Percentiles rank a stretch among this genome's conserved stretches.
phyloP scores from a whole-genome alignment of 106 monocot species.

The Dendrobium nobile region DNA sequence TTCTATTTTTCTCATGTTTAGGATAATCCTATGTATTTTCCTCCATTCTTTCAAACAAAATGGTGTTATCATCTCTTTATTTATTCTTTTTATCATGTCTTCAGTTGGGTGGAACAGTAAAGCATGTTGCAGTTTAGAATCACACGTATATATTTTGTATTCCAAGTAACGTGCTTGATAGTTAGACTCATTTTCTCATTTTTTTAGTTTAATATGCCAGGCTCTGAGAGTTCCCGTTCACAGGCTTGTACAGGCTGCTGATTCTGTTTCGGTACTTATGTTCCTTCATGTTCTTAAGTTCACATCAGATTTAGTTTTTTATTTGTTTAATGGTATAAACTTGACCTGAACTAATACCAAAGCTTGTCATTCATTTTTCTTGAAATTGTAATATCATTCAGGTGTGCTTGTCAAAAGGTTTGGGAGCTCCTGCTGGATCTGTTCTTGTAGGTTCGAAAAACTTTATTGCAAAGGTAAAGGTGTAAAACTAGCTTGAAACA shows the following conservation, averaged over 20 bases:
- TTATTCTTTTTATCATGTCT: too few relatives aligned
- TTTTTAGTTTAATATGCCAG: constrained; percentile 22
- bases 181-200: background rate
- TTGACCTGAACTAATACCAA: background rate
- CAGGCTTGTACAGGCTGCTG: constrained; percentile 83
- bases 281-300: background rate
- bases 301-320: background rate
- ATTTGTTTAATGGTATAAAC: background rate
- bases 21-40: background rate
- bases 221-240: constrained; percentile 83
- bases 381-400: constrained; percentile 15
- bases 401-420: constrained; percentile 94
- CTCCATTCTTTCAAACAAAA: too few relatives aligned
- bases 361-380: background rate
- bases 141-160: background rate
- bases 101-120: too few relatives aligned
- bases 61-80: too few relatives aligned
- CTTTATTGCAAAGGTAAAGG: constrained; percentile 73
- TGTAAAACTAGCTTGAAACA: background rate
- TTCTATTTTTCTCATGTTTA: background rate
- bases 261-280: constrained; percentile 82
- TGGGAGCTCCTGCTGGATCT: constrained; percentile 95
- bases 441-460: constrained; percentile 72
- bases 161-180: background rate
- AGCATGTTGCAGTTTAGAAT: background rate